Conservation (phyloP, 192 early-diverging fungal species). For the Coemansia sp. region DNA sequence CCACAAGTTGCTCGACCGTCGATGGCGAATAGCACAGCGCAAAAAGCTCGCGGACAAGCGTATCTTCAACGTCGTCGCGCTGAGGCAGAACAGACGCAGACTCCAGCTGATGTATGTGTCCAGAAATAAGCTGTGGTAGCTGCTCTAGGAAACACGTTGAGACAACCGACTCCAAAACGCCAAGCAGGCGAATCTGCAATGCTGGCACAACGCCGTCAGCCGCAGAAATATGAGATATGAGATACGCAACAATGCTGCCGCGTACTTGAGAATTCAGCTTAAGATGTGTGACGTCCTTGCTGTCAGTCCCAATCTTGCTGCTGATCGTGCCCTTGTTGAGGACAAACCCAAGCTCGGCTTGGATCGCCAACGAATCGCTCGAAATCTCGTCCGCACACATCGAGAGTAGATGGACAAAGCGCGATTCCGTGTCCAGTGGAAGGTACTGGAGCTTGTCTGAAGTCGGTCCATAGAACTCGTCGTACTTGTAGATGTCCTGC, state of each 20-base stretch:
- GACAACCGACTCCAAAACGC: conserved; percentile 10
- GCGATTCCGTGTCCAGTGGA: conserved; percentile 41
- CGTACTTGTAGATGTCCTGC: conserved; percentile 57
- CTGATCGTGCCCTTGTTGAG: conserved; percentile 36
- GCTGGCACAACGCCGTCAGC: conserved; percentile 37
- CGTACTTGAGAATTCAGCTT: conserved; percentile 44
- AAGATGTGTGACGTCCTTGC: conserved; percentile 13
- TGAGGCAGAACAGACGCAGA: conserved; percentile 1
- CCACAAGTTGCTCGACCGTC: conserved; percentile 15
- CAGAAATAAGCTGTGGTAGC: conserved; percentile 30
- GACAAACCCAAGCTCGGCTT: conserved; percentile 38
- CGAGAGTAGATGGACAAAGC: conserved; percentile 56
- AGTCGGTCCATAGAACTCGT: conserved; percentile 58
- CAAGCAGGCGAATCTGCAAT: conserved; percentile 40
- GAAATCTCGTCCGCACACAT: conserved; percentile 15
- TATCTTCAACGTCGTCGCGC: conserved; percentile 20
- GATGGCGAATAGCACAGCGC: conserved; percentile 23
- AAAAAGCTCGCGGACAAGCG: conserved; percentile 31
- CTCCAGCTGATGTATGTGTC: conserved; percentile 16
- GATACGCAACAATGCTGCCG: conserved; percentile 45
- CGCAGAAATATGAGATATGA: conserved; percentile 59
- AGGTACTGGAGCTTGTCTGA: conserved; percentile 59
- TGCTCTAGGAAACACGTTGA: conserved; percentile 25
- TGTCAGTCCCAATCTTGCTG: neutral
- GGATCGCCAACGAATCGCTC: conserved; percentile 37